These are phyloP conservation scores for Metschnikowia drakensbergensis DNA, from an alignment of 805 yeast genomes.

Conservation along the genomic window DNA sequence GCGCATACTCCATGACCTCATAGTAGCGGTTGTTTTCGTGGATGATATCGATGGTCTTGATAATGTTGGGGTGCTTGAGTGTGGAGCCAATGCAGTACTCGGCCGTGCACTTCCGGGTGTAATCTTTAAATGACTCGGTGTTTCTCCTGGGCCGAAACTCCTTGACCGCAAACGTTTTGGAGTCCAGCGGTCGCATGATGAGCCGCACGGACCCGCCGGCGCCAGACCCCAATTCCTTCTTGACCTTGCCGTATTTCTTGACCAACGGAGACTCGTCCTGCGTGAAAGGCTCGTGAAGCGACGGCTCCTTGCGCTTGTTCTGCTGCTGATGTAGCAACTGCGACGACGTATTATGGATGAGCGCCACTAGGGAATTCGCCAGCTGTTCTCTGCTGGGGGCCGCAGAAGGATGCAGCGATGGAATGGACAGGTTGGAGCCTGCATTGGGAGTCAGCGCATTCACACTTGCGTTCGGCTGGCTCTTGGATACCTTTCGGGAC, in stretches of 20 bases:
- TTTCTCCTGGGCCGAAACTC: conserved; percentile 72
- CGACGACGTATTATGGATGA: conserved; percentile 17
- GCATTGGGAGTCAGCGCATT: neutral
- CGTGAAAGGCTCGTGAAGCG: conserved; percentile 17
- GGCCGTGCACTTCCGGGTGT: conserved; percentile 84
- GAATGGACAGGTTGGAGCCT: neutral
- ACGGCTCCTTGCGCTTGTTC: conserved; percentile 14
- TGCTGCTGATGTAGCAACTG: conserved; percentile 23
- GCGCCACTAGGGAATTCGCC: conserved; percentile 17
- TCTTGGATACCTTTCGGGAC: conserved; percentile 30
- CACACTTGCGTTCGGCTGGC: neutral
- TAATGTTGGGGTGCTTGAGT: conserved; percentile 74
- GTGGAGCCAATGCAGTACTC: conserved; percentile 85
- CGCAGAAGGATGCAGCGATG: neutral
- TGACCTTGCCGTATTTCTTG: conserved; percentile 68
- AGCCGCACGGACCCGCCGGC: conserved; percentile 86
- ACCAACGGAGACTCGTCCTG: conserved; percentile 25
- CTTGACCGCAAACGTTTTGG: conserved; percentile 75
- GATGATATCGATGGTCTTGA: conserved; percentile 73
- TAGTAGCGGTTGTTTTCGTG: conserved; percentile 66
- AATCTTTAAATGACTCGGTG: conserved; percentile 68
- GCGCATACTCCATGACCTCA: conserved; percentile 94
- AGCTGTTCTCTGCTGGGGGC: conserved; percentile 16
- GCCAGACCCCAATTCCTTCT: conserved; percentile 76
- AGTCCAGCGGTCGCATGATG: conserved; percentile 63